Percentiles rank a stretch among this genome's conserved stretches.
Evolutionary conservation across 2,329 filamentous ascomycete genomes (phyloP).

Genomic region (Penicillium fuscoglaucum): DNA sequence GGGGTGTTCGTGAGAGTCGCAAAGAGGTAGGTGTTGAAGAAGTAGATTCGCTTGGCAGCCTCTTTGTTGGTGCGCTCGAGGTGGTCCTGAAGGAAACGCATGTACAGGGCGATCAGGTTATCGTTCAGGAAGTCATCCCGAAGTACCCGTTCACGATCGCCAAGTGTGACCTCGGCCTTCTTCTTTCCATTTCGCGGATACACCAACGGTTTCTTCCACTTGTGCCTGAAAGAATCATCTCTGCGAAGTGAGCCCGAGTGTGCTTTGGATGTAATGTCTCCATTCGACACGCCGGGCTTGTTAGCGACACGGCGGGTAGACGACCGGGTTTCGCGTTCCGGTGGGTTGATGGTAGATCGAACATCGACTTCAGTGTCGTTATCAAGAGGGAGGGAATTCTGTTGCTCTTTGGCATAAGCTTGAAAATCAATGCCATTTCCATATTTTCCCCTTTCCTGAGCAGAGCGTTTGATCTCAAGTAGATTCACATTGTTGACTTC

Average conservation of each 20-base stretch:
- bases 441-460: not conserved
- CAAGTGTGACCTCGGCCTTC: slow-evolving; percentile 46
- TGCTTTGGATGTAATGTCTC: not conserved
- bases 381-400: slow-evolving; percentile 8
- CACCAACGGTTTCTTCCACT: slow-evolving; percentile 42
- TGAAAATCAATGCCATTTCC: not conserved
- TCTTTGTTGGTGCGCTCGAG: slow-evolving; percentile 58
- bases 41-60: slow-evolving; percentile 67
- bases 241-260: slow-evolving; percentile 3
- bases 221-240: slow-evolving; percentile 24
- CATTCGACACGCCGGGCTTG: not conserved
- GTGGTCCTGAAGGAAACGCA: slow-evolving; percentile 68
- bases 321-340: slow-evolving; percentile 34
- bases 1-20: slow-evolving; percentile 66
- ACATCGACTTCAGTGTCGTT: slow-evolving; percentile 24
- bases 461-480: not conserved
- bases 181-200: slow-evolving; percentile 50
- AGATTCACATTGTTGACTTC: slow-evolving; percentile 8
- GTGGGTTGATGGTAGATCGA: slow-evolving; percentile 8
- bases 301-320: slow-evolving; percentile 23
- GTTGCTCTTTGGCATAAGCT: not conserved
- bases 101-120: slow-evolving; percentile 84
- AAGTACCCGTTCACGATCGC: slow-evolving; percentile 67
- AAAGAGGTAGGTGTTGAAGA: slow-evolving; percentile 94
- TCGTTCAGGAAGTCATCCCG: slow-evolving; percentile 90